Evolutionary conservation across 2,329 filamentous ascomycete genomes (phyloP).

Genomic region (Lecanosticta acicola): DNA sequence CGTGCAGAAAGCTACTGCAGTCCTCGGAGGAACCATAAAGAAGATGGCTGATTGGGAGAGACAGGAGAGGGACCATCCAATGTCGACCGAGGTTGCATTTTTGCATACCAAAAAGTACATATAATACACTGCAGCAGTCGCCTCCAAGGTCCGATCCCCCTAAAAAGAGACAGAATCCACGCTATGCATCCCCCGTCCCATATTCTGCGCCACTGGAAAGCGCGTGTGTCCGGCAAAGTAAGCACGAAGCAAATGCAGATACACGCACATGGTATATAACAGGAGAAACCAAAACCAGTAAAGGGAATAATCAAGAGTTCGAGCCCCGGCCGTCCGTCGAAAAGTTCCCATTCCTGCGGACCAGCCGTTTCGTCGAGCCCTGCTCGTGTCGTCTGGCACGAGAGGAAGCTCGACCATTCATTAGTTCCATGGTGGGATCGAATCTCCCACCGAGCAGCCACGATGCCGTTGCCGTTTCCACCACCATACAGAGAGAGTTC

Average conservation of each 20-base stretch:
- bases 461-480: not conserved
- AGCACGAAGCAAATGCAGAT: constrained; percentile 13
- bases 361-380: constrained; percentile 7
- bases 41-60: no score
- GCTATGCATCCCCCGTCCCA: constrained; percentile 12
- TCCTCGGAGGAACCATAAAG: no score
- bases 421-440: not conserved
- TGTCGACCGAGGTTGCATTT: no score
- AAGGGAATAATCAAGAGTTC: no score
- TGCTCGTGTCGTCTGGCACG: not conserved
- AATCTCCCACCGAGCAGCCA: not conserved
- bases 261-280: constrained; percentile 26
- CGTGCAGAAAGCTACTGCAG: no score
- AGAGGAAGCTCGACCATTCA: not conserved
- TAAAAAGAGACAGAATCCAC: constrained; percentile 9
- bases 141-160: not conserved
- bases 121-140: constrained; percentile 10
- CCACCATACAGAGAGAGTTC: not conserved
- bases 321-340: no score
- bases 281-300: constrained; percentile 5
- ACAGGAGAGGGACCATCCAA: no score
- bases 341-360: constrained; percentile 3
- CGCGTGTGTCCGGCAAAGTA: constrained; percentile 2
- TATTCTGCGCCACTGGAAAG: constrained; percentile 8
- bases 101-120: constrained; percentile 12